Base-by-base conservation (phyloP, 164 flowering plant species). In the Nymphaea colorata region DNA sequence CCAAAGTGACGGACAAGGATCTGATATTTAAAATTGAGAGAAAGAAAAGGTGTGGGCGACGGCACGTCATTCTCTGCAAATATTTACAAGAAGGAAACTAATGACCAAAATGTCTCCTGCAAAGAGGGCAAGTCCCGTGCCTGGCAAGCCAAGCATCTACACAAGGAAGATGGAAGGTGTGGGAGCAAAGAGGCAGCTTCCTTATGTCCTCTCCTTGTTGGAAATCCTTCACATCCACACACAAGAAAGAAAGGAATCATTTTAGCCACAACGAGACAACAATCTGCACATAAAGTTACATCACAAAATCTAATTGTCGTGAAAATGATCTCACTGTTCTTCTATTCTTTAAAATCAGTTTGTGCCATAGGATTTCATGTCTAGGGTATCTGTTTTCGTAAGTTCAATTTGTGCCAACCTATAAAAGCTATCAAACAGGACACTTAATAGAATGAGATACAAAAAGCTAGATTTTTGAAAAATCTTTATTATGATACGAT, bases 81-180 rank as follows among this genome's bases (percentile, higher is more conserved):
- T 8, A 5, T 5, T 51, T 51, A 51, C 57, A 51, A 8, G 14
- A 3, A 15, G 36, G 36, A 25, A 25, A 25, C 36, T 25, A 25
- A 15, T 51, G 57, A 51, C 12, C 57, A 71, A 90, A 75, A 73
- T 85, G 84, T 0, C 87, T 83, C 15, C 91, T 86, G 70, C 94
- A 88, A 12, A 84, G 6, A 1, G 94, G 94, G 68, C 94, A 88
- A 68, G 75, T 85, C 18, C 75, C 80, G 68, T 86, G 91, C 5
- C 85, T 79, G 68, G 79, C 73, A 43, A 88, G 68, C 94, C 94
- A 88, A 36, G 87, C 84, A 73, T 88, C 94, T 53, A 88, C 84
- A 65, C 94, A 88, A 51, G 78, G 67, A 41, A 84, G 66, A 55
- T 88, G 91, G 71, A 88, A 88, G 16, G 91, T 88, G 63, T 88